Evolutionary conservation across 2,329 filamentous ascomycete genomes (phyloP).

Genomic region (Diplocarpon mali): DNA sequence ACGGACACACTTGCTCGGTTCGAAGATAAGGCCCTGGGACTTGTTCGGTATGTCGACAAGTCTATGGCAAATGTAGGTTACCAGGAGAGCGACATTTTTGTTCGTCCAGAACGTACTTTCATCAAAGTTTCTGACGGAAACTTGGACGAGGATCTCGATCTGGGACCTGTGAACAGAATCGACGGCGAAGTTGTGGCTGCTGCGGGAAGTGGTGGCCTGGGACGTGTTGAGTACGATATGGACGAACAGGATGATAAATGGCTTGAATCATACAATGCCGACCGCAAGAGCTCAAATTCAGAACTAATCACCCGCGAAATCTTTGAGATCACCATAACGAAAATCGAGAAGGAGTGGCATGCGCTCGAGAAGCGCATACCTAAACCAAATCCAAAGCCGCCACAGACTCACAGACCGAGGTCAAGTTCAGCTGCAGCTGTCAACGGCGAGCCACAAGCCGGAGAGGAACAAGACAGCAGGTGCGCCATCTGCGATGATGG

Average conservation of each 20-base stretch:
- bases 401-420: slow-evolving; percentile 83
- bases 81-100: slow-evolving; percentile 85
- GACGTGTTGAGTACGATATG: slow-evolving; percentile 97
- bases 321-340: slow-evolving; percentile 96
- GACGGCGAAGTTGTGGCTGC: slow-evolving; percentile 47
- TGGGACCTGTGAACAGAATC: slow-evolving; percentile 34
- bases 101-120: slow-evolving; percentile 63
- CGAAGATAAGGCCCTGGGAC: slow-evolving; percentile 75
- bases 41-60: slow-evolving; percentile 87
- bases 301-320: slow-evolving; percentile 84
- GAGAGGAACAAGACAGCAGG: slow-evolving; percentile 93
- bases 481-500: slow-evolving; percentile 97
- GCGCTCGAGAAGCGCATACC: slow-evolving; percentile 91
- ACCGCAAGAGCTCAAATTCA: slow-evolving; percentile 61
- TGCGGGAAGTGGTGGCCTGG: slow-evolving; percentile 44
- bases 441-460: slow-evolving; percentile 78
- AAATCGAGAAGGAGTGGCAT: slow-evolving; percentile 98
- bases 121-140: slow-evolving; percentile 51
- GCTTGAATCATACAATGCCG: slow-evolving; percentile 73
- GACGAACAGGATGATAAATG: slow-evolving; percentile 98
- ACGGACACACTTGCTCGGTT: slow-evolving; percentile 72
- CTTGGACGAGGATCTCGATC: slow-evolving; percentile 47
- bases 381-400: slow-evolving; percentile 91
- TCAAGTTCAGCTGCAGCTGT: slow-evolving; percentile 92
- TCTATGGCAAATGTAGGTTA: slow-evolving; percentile 94